Conservation (phyloP, 257 asterid genomes). For the Leptodermis oblonga region DNA sequence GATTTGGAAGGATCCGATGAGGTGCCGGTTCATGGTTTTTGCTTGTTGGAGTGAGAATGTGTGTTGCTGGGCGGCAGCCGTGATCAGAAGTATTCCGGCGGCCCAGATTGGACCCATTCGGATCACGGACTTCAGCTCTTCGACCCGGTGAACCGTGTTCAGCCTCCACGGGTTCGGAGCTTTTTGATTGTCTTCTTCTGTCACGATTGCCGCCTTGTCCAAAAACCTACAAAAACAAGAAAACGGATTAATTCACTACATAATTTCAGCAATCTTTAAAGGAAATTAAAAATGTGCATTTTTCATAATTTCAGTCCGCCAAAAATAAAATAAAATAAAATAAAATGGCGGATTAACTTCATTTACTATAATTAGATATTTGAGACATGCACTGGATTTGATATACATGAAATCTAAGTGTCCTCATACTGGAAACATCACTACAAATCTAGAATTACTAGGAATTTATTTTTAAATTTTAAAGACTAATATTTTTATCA, state of each 20-base stretch:
- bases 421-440: too few species aligned
- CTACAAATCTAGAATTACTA: too few species aligned
- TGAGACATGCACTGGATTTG: neutral
- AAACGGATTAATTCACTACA: neutral
- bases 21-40: constrained; percentile 74
- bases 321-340: neutral
- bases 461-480: too few species aligned
- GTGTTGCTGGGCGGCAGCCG: constrained; percentile 74
- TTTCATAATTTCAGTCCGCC: neutral
- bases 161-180: constrained; percentile 60
- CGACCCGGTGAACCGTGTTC: constrained; percentile 81
- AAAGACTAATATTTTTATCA: too few species aligned
- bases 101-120: constrained; percentile 98
- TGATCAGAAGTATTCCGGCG: constrained; percentile 71
- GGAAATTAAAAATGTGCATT: too few species aligned
- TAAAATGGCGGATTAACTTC: neutral
- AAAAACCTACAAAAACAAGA: constrained; percentile 43
- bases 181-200: constrained; percentile 50
- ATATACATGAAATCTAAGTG: neutral
- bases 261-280: neutral
- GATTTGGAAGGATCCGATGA: constrained; percentile 49
- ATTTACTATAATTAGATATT: neutral
- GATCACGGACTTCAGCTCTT: constrained; percentile 72
- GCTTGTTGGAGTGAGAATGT: constrained; percentile 82
- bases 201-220: constrained; percentile 70